Base-by-base conservation (phyloP, 75 land plant species). In the Picea sitchensis region DNA sequence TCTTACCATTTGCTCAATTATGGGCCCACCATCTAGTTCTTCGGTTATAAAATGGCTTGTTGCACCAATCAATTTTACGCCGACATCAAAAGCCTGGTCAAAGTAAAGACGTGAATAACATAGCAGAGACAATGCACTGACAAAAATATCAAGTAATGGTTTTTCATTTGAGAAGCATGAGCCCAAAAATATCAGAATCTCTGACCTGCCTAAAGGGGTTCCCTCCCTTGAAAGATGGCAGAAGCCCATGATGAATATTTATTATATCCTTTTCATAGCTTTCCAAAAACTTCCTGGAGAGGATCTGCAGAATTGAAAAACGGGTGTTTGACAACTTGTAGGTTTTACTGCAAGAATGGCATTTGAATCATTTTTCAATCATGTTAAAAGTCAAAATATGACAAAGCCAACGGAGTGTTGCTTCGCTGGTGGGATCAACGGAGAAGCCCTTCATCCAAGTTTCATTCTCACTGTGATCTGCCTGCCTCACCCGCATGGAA, bases 31-130 rank as follows among this genome's bases (percentile, higher is more conserved):
- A 80, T 96, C 99, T 64, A 95, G 92, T 78, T 94, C 95, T 83
- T 91, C 95, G n/a, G 91, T 92, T 31, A 96, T 95, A 81, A 96
- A 96, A 78, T 96, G 99, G 65, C 92, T 95, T 41, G 99, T 96
- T 62, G 99, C 99, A 86, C 99, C 98, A 85, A 96, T 96, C 68
- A 96, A 81, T 79, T 95, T 96, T 74, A 96, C 99, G 23, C 99
- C 99, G 62, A 92, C 95, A 76, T 95, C 92, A 90, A 88, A 96
- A 76, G 99, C 99, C 99, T 96, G 87, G 36, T 69, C 14, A 59
- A 58, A 14, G 6, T 38, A 30, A 38, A 80, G 7, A 69, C 20
- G 14, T 44, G 30, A 60, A 64, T 21, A 31, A 58, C 18, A 31
- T 23, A 78, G 21, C 73, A 26, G 3, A 59, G 59, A 41, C n/a